These are phyloP conservation scores for Phlebiopsis flavidoalba DNA, from an alignment of 768 basidiomycete genomes.

Conservation along the genomic window DNA sequence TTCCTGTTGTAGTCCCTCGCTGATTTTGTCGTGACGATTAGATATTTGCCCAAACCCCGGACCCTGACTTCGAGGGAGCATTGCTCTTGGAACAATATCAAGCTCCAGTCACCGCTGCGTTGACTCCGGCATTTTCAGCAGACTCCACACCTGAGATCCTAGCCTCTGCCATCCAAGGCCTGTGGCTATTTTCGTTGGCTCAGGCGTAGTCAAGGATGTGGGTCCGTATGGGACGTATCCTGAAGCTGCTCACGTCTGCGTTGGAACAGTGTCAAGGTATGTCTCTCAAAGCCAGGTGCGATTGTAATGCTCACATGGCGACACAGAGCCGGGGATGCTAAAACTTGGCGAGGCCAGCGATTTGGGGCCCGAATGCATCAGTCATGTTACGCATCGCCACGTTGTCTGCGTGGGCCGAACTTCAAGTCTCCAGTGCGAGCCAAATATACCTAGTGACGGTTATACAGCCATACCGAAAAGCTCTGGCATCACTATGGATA, in stretches of 20 bases:
- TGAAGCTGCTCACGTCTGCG: slow-evolving; percentile 82
- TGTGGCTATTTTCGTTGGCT: slow-evolving; percentile 95
- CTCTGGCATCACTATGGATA: slow-evolving; percentile 83
- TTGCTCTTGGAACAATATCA: slow-evolving; percentile 95
- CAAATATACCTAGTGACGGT: slow-evolving; percentile 79
- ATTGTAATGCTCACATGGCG: neutral
- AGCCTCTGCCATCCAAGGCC: slow-evolving; percentile 84
- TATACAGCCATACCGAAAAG: slow-evolving; percentile 70
- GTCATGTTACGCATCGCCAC: slow-evolving; percentile 93
- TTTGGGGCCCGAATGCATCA: slow-evolving; percentile 88
- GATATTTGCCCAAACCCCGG: slow-evolving; percentile 83
- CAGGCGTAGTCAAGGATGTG: slow-evolving; percentile 90
- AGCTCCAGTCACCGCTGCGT: slow-evolving; percentile 94
- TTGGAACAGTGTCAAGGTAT: slow-evolving; percentile 87
- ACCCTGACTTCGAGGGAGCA: slow-evolving; percentile 89
- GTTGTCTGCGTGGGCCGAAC: slow-evolving; percentile 91
- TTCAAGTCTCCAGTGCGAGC: slow-evolving; percentile 70
- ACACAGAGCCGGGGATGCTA: slow-evolving; percentile 72
- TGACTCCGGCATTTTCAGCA: slow-evolving; percentile 93
- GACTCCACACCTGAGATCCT: slow-evolving; percentile 96
- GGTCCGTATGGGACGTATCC: slow-evolving; percentile 88
- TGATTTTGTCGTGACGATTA: slow-evolving; percentile 24
- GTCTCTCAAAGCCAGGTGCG: slow-evolving; percentile 5
- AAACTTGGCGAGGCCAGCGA: slow-evolving; percentile 84
- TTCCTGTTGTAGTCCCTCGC: neutral